Evolutionary conservation across 352 stramenopile genomes (phyloP), one percentile per base, ranked within the genome.

Genomic region (Poterioochromonas sp.): DNA sequence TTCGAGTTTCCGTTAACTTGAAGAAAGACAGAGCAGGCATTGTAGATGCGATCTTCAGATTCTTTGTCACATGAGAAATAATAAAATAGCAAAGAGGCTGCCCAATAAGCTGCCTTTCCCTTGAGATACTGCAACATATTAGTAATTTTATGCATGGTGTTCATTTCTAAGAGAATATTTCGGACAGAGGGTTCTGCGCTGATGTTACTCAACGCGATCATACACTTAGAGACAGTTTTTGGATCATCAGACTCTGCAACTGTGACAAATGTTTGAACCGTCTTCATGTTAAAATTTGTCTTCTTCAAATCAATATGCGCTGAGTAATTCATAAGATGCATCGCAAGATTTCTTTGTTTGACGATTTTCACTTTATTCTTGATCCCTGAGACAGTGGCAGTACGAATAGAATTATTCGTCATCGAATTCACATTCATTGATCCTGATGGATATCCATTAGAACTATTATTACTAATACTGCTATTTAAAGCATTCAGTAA

Each of bases 61-160:
- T 74, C 65, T 37, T 51, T 51, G 40, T 74, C 65, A 74, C 37
- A 58, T 18, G 65, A 74, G 20, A 74, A 58, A 39, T 74, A 74
- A 54, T 74, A 74, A 37, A 74, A 74, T 15, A 74, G 29, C 3
- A 74, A 39, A n/a, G 15, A 3, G 15, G 39, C 18, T 44, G 39
- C 65, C 65, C 37, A 58, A 5, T 5, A 2, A 53, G 65, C 65
- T 39, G 5, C n/a, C n/a, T 51, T 51, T 3, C 39, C 41, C 11
- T 29, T 51, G 1, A 74, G 5, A 74, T 74, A 22, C 11, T 29
- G 1, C 8, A 74, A 15, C 37, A 74, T 58, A 39, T 54, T 54
- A 35, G 3, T 74, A n/a, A 58, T 37, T 12, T 54, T 51, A 54
- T 74, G 65, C 2, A 74, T 58, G 8, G 65, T 37, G 29, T 74